Evolutionary conservation across 2,329 filamentous ascomycete genomes (phyloP), one percentile per base, ranked within the genome.

Genomic region (Ilyonectria sp.): DNA sequence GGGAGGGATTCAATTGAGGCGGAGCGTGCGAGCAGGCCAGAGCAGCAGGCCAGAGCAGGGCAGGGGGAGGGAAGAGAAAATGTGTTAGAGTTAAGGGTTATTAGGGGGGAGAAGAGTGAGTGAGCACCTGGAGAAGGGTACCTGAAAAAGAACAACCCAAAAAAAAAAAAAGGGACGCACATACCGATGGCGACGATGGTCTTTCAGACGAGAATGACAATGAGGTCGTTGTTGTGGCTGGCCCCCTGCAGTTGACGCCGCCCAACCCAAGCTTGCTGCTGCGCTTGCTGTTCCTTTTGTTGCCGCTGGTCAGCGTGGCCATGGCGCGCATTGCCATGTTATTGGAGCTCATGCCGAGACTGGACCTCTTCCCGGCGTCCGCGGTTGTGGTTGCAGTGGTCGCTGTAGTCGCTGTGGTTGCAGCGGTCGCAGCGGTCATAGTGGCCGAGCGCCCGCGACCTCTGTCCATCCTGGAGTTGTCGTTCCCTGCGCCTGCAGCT

Each of bases 291-390:
- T 35, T 43, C 13, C 37, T 21, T 43, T 47, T 61, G 59, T 59
- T 61, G 58, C 35, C 58, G 58, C 29, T 60, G 58, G 49, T 15
- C 49, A 60, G 53, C 17, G 58, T 37, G 46, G 58, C 49, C 58
- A 60, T 60, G 49, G 58, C 58, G 26, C 49, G 37, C 33, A 60
- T 53, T 53, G 58, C 46, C n/a, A 53, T 59, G n/a, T 59, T 60
- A 44, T 60, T 60, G 33, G 58, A 60, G 49, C 58, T 60, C 35
- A 60, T 53, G 58, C 58, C 37, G 37, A 54, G 43, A 37, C 58
- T 60, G 23, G 49, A 40, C 37, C 49, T 53, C 35, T 60, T 60
- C 33, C 56, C 56, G 35, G 43, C 31, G 29, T 29, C 49, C 56
- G 43, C 56, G 31, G 31, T 33, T 11, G 31, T 11, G 31, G 31